A percentile compares a stretch with the other conserved stretches of the same genome.
These are phyloP conservation scores for Coemansia sp. DNA, from an alignment of 192 early-diverging fungal species.

Conservation along the genomic window DNA sequence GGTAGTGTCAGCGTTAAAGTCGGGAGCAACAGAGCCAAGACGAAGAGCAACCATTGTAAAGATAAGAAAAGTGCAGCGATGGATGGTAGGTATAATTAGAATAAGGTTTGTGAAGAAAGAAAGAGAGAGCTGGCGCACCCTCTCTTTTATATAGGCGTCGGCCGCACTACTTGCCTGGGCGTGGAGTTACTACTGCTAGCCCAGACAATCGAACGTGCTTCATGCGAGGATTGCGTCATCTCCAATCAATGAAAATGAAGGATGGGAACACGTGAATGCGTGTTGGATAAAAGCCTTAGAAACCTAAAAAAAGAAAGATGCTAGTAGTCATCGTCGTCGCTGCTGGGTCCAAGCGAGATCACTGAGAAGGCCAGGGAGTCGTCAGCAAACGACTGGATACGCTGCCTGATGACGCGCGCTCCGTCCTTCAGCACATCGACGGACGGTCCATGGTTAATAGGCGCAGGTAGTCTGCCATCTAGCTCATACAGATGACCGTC, in stretches of 20 bases:
- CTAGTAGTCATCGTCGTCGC: conserved; percentile 11
- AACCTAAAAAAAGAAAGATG: background rate
- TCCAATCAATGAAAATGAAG: background rate
- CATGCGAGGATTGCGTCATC: conserved; percentile 14
- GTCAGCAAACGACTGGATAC: conserved; percentile 23
- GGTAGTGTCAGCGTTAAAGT: conserved; percentile 88
- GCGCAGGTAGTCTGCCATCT: conserved; percentile 80
- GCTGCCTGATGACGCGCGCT: conserved; percentile 24
- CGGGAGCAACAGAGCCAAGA: conserved; percentile 63
- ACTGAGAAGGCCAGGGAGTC: conserved; percentile 25
- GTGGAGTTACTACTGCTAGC: background rate
- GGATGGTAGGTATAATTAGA: background rate
- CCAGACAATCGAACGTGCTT: background rate
- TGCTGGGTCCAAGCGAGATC: conserved; percentile 30
- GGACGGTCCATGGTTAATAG: conserved; percentile 80
- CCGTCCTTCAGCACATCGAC: conserved; percentile 59
- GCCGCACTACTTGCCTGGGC: background rate
- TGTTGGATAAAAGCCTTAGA: background rate
- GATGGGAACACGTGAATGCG: background rate
- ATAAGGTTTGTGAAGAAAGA: background rate
- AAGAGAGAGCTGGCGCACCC: background rate
- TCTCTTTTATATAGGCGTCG: background rate
- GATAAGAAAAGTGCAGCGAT: background rate
- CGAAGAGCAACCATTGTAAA: conserved; percentile 58
- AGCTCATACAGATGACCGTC: conserved; percentile 85